Base-by-base conservation (phyloP, 2,329 filamentous ascomycete genomes). In the Neoarthrinium moseri region DNA sequence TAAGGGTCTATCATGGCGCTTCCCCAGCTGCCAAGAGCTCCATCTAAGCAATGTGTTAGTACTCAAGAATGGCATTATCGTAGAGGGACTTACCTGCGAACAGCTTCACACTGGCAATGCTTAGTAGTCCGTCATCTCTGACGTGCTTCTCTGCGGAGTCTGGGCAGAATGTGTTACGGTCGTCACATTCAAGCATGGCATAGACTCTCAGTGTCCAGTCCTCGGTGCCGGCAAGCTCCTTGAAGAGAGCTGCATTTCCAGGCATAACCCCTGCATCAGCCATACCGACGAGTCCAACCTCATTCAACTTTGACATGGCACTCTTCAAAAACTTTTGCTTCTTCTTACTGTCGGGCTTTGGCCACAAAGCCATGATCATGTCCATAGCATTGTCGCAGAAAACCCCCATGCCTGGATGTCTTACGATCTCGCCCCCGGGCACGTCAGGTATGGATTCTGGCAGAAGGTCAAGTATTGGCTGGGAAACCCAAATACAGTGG, bases 371-470 rank as follows among this genome's bases (percentile, higher is more conserved):
- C 46, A 72, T 68, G 27, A 86, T 72, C 41, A 84, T 62, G 34
- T 84, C 80, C 77, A 87, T 86, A 20, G 84, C 84, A 57, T 87
- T 87, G 62, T 89, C 84, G 58, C 85, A 89, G 54, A 88, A 87
- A 8, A 88, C 83, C 33, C 85, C 84, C 56, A 76, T 72, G 0
- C 81, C 81, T 1, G 84, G 83, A 4, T 79, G 66, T 23, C 75
- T 72, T 12, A 84, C 62, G 10, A 87, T 75, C 48, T 86, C 81
- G 2, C 85, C 85, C 10, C 84, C 84, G 1, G 82, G 80, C 2
- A 83, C 60, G 46, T 78, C 73, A 2, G 73, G 68, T 21, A 77
- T 51, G 7, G 76, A 71, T 1, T 66, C 55, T 0, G 83, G 77
- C 5, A 89, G 73, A 2, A 87, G 70, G 38, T 75, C 66, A 3